Evolutionary conservation across 2,329 filamentous ascomycete species (phyloP).

Genomic region (Xylariomycetidae sp.): DNA sequence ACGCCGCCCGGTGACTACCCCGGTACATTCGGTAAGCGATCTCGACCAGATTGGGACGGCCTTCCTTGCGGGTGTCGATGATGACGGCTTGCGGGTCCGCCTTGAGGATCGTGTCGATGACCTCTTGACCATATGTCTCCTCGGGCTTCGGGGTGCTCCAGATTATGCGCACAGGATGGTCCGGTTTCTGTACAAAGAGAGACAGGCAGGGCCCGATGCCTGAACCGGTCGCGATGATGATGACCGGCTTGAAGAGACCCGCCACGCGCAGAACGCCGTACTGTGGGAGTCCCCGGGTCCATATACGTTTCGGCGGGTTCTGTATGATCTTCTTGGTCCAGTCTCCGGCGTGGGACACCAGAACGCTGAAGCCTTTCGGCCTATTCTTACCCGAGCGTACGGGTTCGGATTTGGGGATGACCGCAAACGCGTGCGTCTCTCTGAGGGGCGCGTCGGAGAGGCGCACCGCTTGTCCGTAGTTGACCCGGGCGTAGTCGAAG

Average conservation of each 20-base stretch:
- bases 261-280: conserved; percentile 55
- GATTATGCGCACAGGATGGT: conserved; percentile 26
- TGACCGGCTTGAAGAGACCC: conserved; percentile 49
- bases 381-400: conserved; percentile 32
- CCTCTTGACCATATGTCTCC: conserved; percentile 28
- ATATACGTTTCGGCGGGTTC: neutral
- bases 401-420: too few species aligned
- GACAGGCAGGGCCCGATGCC: conserved; percentile 60
- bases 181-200: conserved; percentile 42
- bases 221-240: conserved; percentile 59
- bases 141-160: conserved; percentile 30
- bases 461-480: conserved; percentile 45
- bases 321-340: conserved; percentile 43
- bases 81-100: conserved; percentile 29
- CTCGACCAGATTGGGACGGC: conserved; percentile 26
- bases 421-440: neutral
- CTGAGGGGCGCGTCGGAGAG: conserved; percentile 44
- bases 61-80: conserved; percentile 24
- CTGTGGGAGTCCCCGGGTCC: conserved; percentile 37
- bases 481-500: conserved; percentile 46
- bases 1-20: too few species aligned
- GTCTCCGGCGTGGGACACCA: conserved; percentile 61
- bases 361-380: conserved; percentile 43
- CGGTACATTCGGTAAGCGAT: too few species aligned
- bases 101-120: conserved; percentile 19